Conservation (phyloP, 768 basidiomycete genomes). For the Imleria badia region DNA sequence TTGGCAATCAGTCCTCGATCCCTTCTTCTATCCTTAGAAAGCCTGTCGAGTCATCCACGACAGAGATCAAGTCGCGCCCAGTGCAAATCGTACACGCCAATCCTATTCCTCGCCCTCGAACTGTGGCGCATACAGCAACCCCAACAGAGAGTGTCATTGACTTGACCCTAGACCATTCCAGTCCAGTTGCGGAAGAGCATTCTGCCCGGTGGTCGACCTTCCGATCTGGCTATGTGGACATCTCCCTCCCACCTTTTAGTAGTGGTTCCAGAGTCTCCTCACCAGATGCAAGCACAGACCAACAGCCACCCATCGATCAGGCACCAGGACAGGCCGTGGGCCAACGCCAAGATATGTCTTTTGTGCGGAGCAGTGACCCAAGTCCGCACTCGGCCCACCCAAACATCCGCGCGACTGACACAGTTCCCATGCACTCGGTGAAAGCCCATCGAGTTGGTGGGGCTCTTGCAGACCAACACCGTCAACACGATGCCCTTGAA, state of each 20-base stretch:
- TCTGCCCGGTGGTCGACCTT: slow-evolving; percentile 23
- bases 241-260: slow-evolving; percentile 9
- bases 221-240: slow-evolving; percentile 24
- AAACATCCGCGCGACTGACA: not conserved
- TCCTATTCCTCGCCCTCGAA: not conserved
- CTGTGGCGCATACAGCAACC: not conserved
- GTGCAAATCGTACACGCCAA: not conserved
- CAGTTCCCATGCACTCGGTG: not conserved
- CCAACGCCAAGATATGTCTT: not conserved
- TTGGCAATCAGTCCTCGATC: not conserved
- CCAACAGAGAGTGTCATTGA: slow-evolving; percentile 6
- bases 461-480: not conserved
- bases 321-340: not conserved
- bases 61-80: not conserved
- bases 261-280: not conserved
- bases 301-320: not conserved
- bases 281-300: not conserved
- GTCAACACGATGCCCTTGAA: not conserved
- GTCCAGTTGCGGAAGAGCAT: not conserved
- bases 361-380: not conserved
- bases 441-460: not conserved
- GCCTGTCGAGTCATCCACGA: not conserved
- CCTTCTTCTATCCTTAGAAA: not conserved
- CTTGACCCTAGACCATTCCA: slow-evolving; percentile 1
- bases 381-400: not conserved